Evolutionary conservation across 1,139 yeast genomes (phyloP).

Genomic region (Scheffersomyces parashehatae): DNA sequence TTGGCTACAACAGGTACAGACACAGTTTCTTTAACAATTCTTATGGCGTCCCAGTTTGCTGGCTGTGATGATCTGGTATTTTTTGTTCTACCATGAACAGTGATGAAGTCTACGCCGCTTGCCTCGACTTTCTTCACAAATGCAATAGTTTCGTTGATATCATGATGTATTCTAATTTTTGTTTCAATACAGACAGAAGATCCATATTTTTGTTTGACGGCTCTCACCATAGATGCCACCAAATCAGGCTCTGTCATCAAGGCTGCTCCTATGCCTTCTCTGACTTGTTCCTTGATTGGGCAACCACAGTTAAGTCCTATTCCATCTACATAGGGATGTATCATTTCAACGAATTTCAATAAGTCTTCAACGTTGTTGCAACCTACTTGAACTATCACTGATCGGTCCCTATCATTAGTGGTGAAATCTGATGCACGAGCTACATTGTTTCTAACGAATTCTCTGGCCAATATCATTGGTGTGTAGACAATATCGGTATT

Average conservation of each 20-base stretch:
- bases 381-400: constrained; percentile 89
- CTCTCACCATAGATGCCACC: constrained; percentile 80
- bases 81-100: constrained; percentile 91
- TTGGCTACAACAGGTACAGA: constrained; percentile 87
- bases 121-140: constrained; percentile 75
- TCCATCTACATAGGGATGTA: constrained; percentile 90
- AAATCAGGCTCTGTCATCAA: constrained; percentile 81
- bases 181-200: constrained; percentile 75
- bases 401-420: constrained; percentile 67
- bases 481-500: constrained; percentile 83
- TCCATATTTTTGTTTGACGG: constrained; percentile 77
- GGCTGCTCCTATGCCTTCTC: constrained; percentile 98
- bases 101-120: constrained; percentile 91
- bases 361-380: constrained; percentile 85
- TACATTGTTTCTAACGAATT: constrained; percentile 79
- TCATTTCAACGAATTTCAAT: constrained; percentile 80
- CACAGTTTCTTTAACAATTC: constrained; percentile 58
- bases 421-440: constrained; percentile 87
- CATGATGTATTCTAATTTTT: constrained; percentile 83
- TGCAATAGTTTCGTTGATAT: constrained; percentile 66
- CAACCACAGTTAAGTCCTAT: constrained; percentile 97
- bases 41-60: constrained; percentile 81
- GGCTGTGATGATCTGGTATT: constrained; percentile 83
- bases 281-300: constrained; percentile 90
- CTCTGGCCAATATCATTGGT: constrained; percentile 95